Percentiles rank a stretch among this genome's conserved stretches.
phyloP scores from a whole-genome alignment of 1,284 basidiomycete genomes.

The Pseudozyma tsukubaensis region DNA sequence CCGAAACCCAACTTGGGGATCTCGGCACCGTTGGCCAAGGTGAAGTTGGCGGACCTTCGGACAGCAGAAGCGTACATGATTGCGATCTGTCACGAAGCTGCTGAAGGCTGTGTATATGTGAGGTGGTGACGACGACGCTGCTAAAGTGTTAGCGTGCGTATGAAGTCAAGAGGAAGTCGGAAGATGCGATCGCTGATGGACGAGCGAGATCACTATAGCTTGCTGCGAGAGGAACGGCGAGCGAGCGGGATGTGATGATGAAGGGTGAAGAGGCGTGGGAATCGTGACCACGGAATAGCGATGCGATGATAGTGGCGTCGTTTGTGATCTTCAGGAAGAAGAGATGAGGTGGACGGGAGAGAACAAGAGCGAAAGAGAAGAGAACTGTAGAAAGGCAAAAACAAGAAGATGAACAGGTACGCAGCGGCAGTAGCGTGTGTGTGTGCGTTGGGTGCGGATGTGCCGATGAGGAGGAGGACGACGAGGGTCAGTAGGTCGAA shows the following conservation, averaged over 20 bases:
- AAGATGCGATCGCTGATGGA: conserved; percentile 10
- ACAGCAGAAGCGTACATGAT: conserved; percentile 55
- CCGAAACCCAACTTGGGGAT: conserved; percentile 62
- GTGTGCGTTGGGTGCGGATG: conserved; percentile 5
- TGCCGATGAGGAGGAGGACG: conserved; percentile 17
- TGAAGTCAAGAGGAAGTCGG: not conserved
- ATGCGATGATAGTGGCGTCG: conserved; percentile 10
- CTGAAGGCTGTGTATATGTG: not conserved
- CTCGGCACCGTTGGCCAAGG: conserved; percentile 58
- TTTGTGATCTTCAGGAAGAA: conserved; percentile 13
- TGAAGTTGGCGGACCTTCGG: conserved; percentile 55
- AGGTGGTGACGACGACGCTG: conserved; percentile 8
- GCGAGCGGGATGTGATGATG: not conserved
- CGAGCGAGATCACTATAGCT: conserved; percentile 9
- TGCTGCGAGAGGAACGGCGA: not conserved
- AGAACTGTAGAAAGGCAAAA: conserved; percentile 4
- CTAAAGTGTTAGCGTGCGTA: conserved; percentile 1
- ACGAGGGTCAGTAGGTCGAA: conserved; percentile 11
- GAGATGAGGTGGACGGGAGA: conserved; percentile 10
- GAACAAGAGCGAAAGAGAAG: conserved; percentile 13
- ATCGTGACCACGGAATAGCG: conserved; percentile 1
- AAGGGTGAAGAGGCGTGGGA: conserved; percentile 4
- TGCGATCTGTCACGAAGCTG: not conserved
- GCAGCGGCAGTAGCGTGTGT: conserved; percentile 9
- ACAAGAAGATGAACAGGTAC: conserved; percentile 26